Conservation (phyloP, 1,139 yeast species). For the Pichiaceae sp. region DNA sequence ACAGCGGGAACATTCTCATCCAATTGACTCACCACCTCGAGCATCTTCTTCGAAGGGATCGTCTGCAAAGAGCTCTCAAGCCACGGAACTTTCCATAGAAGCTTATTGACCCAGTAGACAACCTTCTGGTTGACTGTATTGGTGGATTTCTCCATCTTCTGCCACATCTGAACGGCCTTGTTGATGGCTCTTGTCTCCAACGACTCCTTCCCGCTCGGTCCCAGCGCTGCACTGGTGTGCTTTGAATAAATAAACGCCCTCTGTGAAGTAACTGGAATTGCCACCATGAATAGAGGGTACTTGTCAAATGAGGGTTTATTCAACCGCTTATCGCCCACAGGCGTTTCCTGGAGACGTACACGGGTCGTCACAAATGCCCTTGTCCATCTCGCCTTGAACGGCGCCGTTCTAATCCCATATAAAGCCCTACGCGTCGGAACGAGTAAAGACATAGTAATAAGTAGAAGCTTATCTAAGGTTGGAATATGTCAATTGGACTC, state of each 20-base stretch:
- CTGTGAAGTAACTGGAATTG: slow-evolving; percentile 53
- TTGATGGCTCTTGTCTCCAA: slow-evolving; percentile 31
- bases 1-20: slow-evolving; percentile 18
- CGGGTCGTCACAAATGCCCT: not conserved
- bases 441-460: too few relatives aligned
- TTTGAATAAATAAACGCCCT: slow-evolving; percentile 53
- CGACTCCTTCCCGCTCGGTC: slow-evolving; percentile 25
- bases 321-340: not conserved
- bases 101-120: slow-evolving; percentile 27
- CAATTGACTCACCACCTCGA: slow-evolving; percentile 34
- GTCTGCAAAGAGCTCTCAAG: slow-evolving; percentile 43
- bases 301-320: not conserved
- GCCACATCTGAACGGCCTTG: slow-evolving; percentile 39
- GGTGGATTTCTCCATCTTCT: slow-evolving; percentile 33
- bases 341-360: not conserved
- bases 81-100: slow-evolving; percentile 41
- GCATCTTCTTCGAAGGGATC: slow-evolving; percentile 40
- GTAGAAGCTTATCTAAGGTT: too few relatives aligned
- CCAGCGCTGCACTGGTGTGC: slow-evolving; percentile 33
- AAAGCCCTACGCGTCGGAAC: too few relatives aligned
- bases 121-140: slow-evolving; percentile 31
- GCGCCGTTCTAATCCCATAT: too few relatives aligned
- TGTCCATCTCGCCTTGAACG: too few relatives aligned
- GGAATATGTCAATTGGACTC: too few relatives aligned
- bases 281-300: slow-evolving; percentile 30